Evolutionary conservation across 2,329 filamentous ascomycete genomes (phyloP), one percentile per base, ranked within the genome.

Genomic region (Diaporthe citrichinensis): DNA sequence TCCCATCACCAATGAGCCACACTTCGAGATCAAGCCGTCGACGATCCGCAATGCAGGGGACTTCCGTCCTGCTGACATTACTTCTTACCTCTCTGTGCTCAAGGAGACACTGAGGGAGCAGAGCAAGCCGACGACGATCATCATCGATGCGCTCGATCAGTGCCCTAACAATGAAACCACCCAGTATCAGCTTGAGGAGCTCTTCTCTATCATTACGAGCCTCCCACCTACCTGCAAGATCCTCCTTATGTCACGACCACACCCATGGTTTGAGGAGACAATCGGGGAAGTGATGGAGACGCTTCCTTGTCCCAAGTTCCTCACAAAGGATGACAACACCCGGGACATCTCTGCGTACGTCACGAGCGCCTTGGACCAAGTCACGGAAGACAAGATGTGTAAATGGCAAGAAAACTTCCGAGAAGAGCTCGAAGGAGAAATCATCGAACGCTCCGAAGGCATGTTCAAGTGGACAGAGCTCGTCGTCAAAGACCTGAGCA

Each of bases 401-500:
- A 36, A 34, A 12, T 58, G 55, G 55, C 2, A 58, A 4, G 55
- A 58, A 17, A 20, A 58, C 5, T 58, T 58, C 31, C 55, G 55
- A 58, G 28, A 58, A 17, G 17, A 36, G 1, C 55, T 58, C 55
- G 55, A 58, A 31, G 31, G 28, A 8, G 5, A 58, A 15, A 58
- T 58, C 7, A 58, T 58, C 55, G 17, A 58, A 36, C 55, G 28
- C 31, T 36, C 55, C 10, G 55, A 36, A 8, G 55, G 55, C 17
- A 58, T 58, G 55, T 58, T 58, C 20, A 58, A 34, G 31, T 58
- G 55, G 55, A 58, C 55, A 5, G 55, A 58, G 31, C 28, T 58
- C 8, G 55, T 58, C 55, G 55, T 58, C 55, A 58, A 58, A 36
- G 28, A 36, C 55, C 55, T 58, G 31, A 58, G 55, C 55, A 58